Conservation (phyloP, 225 moss, liverwort and hornwort genomes). For the Takakia lepidozioides region DNA sequence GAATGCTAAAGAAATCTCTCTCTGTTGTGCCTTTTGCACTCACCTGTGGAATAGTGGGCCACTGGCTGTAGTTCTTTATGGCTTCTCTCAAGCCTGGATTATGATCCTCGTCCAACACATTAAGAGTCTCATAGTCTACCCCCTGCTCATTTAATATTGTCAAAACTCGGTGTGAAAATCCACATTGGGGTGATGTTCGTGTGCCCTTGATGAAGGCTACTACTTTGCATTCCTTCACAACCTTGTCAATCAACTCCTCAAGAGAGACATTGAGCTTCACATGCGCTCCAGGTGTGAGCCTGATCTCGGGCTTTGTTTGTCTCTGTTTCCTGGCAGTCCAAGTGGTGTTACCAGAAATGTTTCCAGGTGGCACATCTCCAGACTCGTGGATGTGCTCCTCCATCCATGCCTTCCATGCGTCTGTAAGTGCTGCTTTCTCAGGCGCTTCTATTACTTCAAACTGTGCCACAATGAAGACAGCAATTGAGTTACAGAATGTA, state of each 20-base stretch:
- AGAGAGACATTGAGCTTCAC: conserved; percentile 69
- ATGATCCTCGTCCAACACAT: conserved; percentile 83
- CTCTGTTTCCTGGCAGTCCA: conserved; percentile 77
- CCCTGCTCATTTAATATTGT: conserved; percentile 75
- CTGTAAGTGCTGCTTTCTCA: conserved; percentile 69
- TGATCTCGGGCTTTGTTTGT: conserved; percentile 70
- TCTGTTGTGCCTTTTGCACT: conserved; percentile 1
- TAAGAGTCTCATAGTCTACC: conserved; percentile 81
- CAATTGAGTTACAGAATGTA: neutral
- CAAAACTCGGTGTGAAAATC: conserved; percentile 87
- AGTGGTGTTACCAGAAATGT: conserved; percentile 65
- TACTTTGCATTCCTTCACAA: conserved; percentile 62
- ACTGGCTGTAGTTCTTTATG: conserved; percentile 79
- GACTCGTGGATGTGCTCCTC: conserved; percentile 66
- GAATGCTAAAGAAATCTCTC: too few relatives aligned
- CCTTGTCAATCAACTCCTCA: conserved; percentile 71
- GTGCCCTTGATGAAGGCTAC: conserved; percentile 96
- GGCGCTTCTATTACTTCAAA: conserved; percentile 62
- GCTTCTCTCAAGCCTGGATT: conserved; percentile 84
- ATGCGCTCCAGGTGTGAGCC: conserved; percentile 73
- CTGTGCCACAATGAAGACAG: conserved; percentile 33
- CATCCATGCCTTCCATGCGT: conserved; percentile 86
- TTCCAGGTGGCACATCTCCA: conserved; percentile 81
- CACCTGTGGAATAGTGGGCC: conserved; percentile 95
- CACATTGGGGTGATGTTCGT: conserved; percentile 83